Conservation (phyloP, 495 filamentous ascomycete genomes). For the Lasiosphaeris hirsuta region DNA sequence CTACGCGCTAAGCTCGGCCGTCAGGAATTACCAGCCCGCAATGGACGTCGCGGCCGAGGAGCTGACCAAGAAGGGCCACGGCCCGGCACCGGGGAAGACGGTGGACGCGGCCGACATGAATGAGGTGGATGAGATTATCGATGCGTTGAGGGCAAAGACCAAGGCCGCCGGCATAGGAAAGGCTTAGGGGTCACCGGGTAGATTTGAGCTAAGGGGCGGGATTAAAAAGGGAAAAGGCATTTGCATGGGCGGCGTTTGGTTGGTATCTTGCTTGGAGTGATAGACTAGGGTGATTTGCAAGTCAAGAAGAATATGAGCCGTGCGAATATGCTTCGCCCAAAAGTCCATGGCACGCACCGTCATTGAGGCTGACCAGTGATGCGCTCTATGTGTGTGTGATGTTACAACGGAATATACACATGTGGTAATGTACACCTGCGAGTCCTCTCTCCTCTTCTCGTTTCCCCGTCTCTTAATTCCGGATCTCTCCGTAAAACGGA, state of each 20-base stretch:
- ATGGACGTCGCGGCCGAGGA: constrained; percentile 63
- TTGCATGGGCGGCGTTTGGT: constrained; percentile 39
- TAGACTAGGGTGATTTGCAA: constrained; percentile 2
- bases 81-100: not conserved
- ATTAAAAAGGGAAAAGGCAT: not conserved
- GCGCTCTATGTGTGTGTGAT: constrained; percentile 9
- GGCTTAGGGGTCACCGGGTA: not conserved
- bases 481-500: constrained; percentile 74
- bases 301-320: not conserved
- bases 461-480: constrained; percentile 28
- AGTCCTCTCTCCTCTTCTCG: not conserved
- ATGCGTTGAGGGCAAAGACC: constrained; percentile 57
- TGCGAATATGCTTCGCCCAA: not conserved
- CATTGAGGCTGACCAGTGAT: not conserved
- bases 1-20: constrained; percentile 76
- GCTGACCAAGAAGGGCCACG: constrained; percentile 50
- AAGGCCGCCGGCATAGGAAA: constrained; percentile 2
- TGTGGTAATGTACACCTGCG: constrained; percentile 21
- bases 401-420: constrained; percentile 17
- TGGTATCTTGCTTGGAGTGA: constrained; percentile 1
- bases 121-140: constrained; percentile 69
- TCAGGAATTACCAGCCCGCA: constrained; percentile 82
- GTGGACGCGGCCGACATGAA: constrained; percentile 77
- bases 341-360: not conserved
- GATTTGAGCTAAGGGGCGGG: constrained; percentile 4